These are phyloP conservation scores for Carex cristatella DNA, from an alignment of 176 grass and related monocot species.

Conservation along the genomic window DNA sequence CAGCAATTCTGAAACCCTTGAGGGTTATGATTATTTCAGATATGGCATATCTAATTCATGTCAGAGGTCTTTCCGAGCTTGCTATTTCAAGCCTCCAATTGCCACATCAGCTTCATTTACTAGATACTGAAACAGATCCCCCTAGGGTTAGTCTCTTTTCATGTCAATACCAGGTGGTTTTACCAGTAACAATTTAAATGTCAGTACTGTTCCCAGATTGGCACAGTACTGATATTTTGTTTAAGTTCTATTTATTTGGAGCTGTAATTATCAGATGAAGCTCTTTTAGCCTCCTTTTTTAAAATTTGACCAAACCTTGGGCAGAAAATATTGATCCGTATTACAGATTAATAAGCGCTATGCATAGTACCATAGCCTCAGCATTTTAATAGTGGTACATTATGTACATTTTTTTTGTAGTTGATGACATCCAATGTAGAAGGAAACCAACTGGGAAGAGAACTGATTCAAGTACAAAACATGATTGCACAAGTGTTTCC, in stretches of 20 bases:
- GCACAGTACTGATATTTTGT: not conserved
- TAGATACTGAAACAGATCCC: slow-evolving; percentile 57
- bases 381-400: not conserved
- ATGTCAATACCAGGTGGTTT: not conserved
- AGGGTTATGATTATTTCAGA: slow-evolving; percentile 74
- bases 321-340: too few relatives aligned
- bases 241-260: not conserved
- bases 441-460: slow-evolving; percentile 32
- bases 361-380: too few relatives aligned
- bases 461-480: slow-evolving; percentile 52
- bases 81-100: slow-evolving; percentile 38
- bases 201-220: not conserved
- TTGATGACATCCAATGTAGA: slow-evolving; percentile 44
- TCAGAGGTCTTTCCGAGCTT: slow-evolving; percentile 60
- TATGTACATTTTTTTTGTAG: not conserved
- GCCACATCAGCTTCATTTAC: slow-evolving; percentile 43
- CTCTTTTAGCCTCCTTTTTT: not conserved
- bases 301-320: not conserved
- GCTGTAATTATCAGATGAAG: not conserved
- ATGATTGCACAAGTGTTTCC: slow-evolving; percentile 52
- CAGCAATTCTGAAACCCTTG: slow-evolving; percentile 50
- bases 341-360: too few relatives aligned
- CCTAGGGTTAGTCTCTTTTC: slow-evolving; percentile 38
- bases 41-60: slow-evolving; percentile 69
- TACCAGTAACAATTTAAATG: not conserved